These are phyloP conservation scores for Pelargonium citronellum DNA, from an alignment of 441 rosid species.

Conservation along the genomic window DNA sequence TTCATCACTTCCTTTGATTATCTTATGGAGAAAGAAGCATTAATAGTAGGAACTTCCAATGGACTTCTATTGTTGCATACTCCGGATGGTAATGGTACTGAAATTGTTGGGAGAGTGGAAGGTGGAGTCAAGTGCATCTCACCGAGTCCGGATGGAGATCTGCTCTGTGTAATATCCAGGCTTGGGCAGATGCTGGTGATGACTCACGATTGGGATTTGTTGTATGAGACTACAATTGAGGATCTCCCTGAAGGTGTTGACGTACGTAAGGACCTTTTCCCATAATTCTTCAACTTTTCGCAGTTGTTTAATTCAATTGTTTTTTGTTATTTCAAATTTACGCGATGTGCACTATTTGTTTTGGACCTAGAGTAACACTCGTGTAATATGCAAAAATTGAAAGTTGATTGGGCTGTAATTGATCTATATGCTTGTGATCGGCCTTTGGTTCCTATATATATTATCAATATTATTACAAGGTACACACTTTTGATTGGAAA, in stretches of 20 bases:
- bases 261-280: constrained; percentile 57
- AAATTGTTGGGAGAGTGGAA: constrained; percentile 76
- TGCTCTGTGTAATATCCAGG: constrained; percentile 59
- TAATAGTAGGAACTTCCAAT: constrained; percentile 58
- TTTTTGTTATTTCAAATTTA: neutral
- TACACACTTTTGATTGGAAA: too few species aligned
- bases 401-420: neutral
- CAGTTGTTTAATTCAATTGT: neutral
- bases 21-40: constrained; percentile 83
- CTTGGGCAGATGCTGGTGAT: constrained; percentile 71
- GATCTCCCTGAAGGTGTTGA: constrained; percentile 55
- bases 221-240: constrained; percentile 61
- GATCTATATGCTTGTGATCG: neutral
- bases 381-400: neutral
- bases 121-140: constrained; percentile 77
- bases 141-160: constrained; percentile 84
- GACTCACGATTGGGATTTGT: constrained; percentile 93
- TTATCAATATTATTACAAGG: too few species aligned
- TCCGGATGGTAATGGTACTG: constrained; percentile 53
- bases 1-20: constrained; percentile 68
- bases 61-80: constrained; percentile 63
- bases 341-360: neutral
- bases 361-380: neutral
- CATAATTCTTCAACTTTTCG: constrained; percentile 19
- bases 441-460: neutral